Conservation (phyloP, 306 rosid genomes). For the Rubus parviflorus region DNA sequence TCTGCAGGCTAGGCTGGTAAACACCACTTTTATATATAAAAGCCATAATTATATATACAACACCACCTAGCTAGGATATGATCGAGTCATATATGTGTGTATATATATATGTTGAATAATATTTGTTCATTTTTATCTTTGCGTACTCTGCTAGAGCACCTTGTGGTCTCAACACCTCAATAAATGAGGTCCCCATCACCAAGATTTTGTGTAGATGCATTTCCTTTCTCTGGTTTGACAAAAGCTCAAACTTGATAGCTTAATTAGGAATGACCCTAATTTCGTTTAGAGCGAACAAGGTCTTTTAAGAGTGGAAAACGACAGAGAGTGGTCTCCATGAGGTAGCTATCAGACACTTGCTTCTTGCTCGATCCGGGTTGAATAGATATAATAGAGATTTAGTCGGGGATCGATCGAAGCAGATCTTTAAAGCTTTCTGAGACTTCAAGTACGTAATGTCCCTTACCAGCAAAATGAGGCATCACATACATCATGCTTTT, state of each 20-base stretch:
- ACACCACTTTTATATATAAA: no score
- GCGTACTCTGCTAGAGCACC: constrained; percentile 3
- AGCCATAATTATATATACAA: no score
- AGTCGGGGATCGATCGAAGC: constrained; percentile 45
- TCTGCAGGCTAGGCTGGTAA: no score
- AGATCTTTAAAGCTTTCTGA: constrained; percentile 53
- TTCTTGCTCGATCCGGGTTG: background rate
- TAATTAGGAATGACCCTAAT: constrained; percentile 25
- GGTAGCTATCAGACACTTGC: constrained; percentile 28
- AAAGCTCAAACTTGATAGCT: constrained; percentile 26
- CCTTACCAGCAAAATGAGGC: constrained; percentile 45
- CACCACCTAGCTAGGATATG: background rate
- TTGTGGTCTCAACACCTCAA: constrained; percentile 8
- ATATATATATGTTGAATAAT: background rate
- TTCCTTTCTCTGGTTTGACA: constrained; percentile 46
- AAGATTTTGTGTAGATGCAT: constrained; percentile 41
- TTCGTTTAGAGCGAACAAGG: constrained; percentile 26
- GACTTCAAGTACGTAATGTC: constrained; percentile 52
- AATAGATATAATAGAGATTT: constrained; percentile 19
- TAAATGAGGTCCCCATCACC: constrained; percentile 35
- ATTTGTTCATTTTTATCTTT: background rate
- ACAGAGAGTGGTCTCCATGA: constrained; percentile 1
- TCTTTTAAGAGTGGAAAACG: constrained; percentile 9
- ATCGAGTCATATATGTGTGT: background rate
- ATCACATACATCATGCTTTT: constrained; percentile 26